These are phyloP conservation scores for Hygrophila difformis DNA, from an alignment of 257 asterid genomes.

Conservation along the genomic window DNA sequence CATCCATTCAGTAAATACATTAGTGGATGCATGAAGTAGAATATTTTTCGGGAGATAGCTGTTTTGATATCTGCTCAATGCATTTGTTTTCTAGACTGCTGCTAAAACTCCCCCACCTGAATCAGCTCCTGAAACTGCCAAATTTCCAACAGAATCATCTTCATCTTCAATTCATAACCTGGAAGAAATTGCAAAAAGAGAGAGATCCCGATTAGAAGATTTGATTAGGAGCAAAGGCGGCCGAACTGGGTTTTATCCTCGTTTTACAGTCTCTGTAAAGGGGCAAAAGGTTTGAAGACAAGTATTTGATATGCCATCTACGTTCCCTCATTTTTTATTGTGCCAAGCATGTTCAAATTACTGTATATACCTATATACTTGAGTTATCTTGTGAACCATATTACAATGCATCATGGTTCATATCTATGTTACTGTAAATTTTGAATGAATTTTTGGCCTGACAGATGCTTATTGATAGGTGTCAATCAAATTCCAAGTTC, in stretches of 20 bases:
- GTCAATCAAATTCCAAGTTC: slow-evolving; percentile 77
- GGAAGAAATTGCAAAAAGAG: slow-evolving; percentile 66
- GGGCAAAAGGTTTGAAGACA: slow-evolving; percentile 62
- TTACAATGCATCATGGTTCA: slow-evolving; percentile 9
- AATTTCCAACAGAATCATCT: slow-evolving; percentile 23
- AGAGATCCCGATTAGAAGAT: slow-evolving; percentile 52
- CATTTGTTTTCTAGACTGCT: not conserved
- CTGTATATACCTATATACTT: slow-evolving; percentile 13
- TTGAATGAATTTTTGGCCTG: slow-evolving; percentile 2
- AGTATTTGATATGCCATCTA: not conserved
- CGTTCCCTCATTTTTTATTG: not conserved
- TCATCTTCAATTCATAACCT: slow-evolving; percentile 37
- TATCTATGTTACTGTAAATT: not conserved
- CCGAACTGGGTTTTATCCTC: slow-evolving; percentile 55
- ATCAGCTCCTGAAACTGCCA: slow-evolving; percentile 8
- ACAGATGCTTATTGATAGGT: slow-evolving; percentile 43
- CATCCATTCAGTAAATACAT: no score
- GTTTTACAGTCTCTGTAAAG: slow-evolving; percentile 65
- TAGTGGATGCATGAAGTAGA: not conserved
- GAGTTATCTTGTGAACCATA: slow-evolving; percentile 9
- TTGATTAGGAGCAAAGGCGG: slow-evolving; percentile 59
- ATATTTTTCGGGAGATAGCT: not conserved
- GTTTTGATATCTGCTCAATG: slow-evolving; percentile 16
- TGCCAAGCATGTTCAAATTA: slow-evolving; percentile 10
- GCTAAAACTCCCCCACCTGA: slow-evolving; percentile 16